These are phyloP conservation scores for Mycosphaerella arachidis DNA, from an alignment of 2,329 filamentous ascomycete genomes.

Conservation along the genomic window DNA sequence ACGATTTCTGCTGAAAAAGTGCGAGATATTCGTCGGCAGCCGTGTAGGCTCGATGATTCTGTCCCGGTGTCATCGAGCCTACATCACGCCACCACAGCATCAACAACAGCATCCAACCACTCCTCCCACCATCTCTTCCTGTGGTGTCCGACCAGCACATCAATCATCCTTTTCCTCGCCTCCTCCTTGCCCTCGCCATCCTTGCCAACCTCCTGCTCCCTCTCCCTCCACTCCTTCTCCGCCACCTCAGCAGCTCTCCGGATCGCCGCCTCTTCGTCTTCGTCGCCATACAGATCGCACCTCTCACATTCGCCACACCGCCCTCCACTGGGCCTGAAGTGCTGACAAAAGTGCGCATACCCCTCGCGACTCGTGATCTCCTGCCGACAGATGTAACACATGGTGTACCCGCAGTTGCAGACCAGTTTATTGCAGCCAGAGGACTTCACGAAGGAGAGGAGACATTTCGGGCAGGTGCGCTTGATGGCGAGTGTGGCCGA, in stretches of 20 bases:
- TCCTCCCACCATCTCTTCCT: slow-evolving; percentile 19
- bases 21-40: no score
- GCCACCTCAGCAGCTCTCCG: slow-evolving; percentile 40
- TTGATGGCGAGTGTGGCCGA: slow-evolving; percentile 93
- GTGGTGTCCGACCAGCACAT: slow-evolving; percentile 17
- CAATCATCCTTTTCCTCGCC: slow-evolving; percentile 29
- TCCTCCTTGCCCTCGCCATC: slow-evolving; percentile 17
- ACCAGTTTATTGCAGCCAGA: slow-evolving; percentile 96
- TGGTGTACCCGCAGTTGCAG: slow-evolving; percentile 91
- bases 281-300: slow-evolving; percentile 48
- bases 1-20: no score
- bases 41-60: no score
- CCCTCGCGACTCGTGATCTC: slow-evolving; percentile 59
- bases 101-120: slow-evolving; percentile 17
- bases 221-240: slow-evolving; percentile 44
- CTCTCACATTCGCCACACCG: slow-evolving; percentile 71
- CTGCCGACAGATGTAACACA: slow-evolving; percentile 90
- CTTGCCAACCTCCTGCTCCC: slow-evolving; percentile 25
- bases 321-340: slow-evolving; percentile 78
- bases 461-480: slow-evolving; percentile 87
- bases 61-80: no score
- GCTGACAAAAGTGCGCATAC: slow-evolving; percentile 92
- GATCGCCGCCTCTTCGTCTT: slow-evolving; percentile 44
- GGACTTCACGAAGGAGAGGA: slow-evolving; percentile 86
- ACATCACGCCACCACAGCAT: slow-evolving; percentile 17